These are phyloP conservation scores for Cyberlindnera nakhonratchasimensis DNA, from an alignment of 805 yeast species.

Conservation along the genomic window DNA sequence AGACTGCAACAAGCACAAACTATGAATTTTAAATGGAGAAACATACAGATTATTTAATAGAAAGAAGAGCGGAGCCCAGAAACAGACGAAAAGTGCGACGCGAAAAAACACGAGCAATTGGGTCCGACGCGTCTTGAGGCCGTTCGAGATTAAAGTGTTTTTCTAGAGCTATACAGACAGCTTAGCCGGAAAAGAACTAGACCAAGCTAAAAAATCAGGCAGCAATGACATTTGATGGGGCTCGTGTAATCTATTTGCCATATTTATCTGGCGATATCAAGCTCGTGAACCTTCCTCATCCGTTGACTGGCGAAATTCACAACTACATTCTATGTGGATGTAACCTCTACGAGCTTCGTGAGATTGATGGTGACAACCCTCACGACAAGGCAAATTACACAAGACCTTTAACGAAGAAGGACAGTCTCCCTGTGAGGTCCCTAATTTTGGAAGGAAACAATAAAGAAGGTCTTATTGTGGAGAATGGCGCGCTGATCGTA, in stretches of 20 bases:
- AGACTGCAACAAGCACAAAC: not conserved
- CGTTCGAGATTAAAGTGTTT: not conserved
- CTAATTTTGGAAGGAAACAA: slow-evolving; percentile 23
- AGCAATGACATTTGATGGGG: slow-evolving; percentile 11
- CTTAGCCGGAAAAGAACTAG: too few relatives aligned
- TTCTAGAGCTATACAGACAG: too few relatives aligned
- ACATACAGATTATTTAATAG: not conserved
- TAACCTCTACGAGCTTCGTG: slow-evolving; percentile 39
- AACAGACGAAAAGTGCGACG: not conserved
- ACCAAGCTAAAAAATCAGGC: not conserved
- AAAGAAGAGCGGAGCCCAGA: not conserved
- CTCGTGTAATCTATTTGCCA: slow-evolving; percentile 19
- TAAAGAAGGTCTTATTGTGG: slow-evolving; percentile 37
- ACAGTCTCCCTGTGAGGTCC: slow-evolving; percentile 39
- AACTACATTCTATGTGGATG: slow-evolving; percentile 17
- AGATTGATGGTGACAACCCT: slow-evolving; percentile 36
- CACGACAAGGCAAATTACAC: slow-evolving; percentile 28
- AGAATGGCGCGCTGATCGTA: slow-evolving; percentile 37
- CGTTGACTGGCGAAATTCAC: slow-evolving; percentile 12
- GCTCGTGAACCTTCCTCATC: slow-evolving; percentile 21
- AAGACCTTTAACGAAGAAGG: slow-evolving; percentile 28
- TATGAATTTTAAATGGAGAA: slow-evolving; percentile 8
- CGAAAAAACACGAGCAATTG: not conserved
- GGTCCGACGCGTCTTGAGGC: slow-evolving; percentile 1
- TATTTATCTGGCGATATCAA: not conserved